Base-by-base conservation (phyloP, 768 basidiomycete genomes). In the Leccinum sublutescens region DNA sequence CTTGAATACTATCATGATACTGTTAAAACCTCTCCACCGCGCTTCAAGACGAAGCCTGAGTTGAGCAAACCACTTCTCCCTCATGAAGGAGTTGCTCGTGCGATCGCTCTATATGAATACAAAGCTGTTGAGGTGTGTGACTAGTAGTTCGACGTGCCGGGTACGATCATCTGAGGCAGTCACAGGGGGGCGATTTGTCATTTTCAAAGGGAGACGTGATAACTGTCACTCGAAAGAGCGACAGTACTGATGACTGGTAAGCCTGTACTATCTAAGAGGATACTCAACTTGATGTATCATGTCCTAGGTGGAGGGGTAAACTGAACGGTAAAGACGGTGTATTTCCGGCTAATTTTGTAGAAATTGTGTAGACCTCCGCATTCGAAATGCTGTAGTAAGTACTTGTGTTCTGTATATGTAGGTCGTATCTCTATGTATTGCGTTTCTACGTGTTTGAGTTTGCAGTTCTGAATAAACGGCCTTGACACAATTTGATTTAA, bases 311-410 rank as follows among this genome's bases (percentile, higher is more conserved):
- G 91, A 87, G 79, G 14, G 91, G 91, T n/a, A 87, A 82, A 67
- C 60, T 85, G 2, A 73, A 81, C 21, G 80, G 80, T 15, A 71
- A 78, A 40, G 76, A 82, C 63, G 91, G 91, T 0, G 81, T 87
- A 49, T 93, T 93, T 71, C 91, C 91, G 34, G 91, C 91, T 15
- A 92, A 92, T 70, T 91, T 90, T 65, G 88, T 91, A n/a, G 88
- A 91, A 68, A 72, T 91, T 57, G 74, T 79, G 27, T 81, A 68
- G 60, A 15, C 11, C 12, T 56, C 21, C 14, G 25, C 34, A 19
- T 43, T 19, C 45, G 2, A 9, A 10, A 31, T 54, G 14, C 12
- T 53, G 52, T 54, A 51, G 47, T 38, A 12, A 51, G 47, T 34
- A 1, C 12, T 34, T 34, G 15, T 59, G 50, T 45, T 54, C 23